Evolutionary conservation across 2,329 filamentous ascomycete species (phyloP).

Genomic region (Ophiostoma novo-ulmi): DNA sequence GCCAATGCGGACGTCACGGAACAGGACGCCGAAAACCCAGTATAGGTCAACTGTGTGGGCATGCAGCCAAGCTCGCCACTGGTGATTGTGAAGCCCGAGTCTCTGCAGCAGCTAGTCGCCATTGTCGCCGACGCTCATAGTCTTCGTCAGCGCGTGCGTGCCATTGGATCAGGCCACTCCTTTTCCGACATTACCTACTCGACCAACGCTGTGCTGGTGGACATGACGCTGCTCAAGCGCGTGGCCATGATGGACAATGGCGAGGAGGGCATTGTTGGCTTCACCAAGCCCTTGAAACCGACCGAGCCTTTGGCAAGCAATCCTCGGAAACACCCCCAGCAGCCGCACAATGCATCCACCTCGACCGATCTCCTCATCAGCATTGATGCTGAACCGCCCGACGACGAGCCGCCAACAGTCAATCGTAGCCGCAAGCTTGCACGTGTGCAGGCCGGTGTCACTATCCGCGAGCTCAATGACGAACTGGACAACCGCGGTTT

Average conservation of each 20-base stretch:
- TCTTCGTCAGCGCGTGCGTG: slow-evolving; percentile 28
- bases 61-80: slow-evolving; percentile 28
- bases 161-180: slow-evolving; percentile 31
- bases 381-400: neutral
- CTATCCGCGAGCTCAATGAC: slow-evolving; percentile 29
- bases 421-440: slow-evolving; percentile 26
- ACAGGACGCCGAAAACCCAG: neutral
- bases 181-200: slow-evolving; percentile 30
- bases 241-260: slow-evolving; percentile 27
- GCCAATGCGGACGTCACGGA: neutral
- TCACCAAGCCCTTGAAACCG: slow-evolving; percentile 13
- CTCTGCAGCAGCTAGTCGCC: slow-evolving; percentile 28
- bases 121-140: slow-evolving; percentile 27
- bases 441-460: slow-evolving; percentile 30
- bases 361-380: neutral
- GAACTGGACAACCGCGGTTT: slow-evolving; percentile 29
- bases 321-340: neutral
- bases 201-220: slow-evolving; percentile 28
- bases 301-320: neutral
- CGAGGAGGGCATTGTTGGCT: slow-evolving; percentile 24
- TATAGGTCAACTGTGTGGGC: slow-evolving; percentile 30
- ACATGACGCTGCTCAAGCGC: slow-evolving; percentile 26
- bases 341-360: neutral
- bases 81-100: slow-evolving; percentile 26
- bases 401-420: neutral